Base-by-base conservation (phyloP, 225 moss, liverwort and hornwort genomes). In the Lunularia cruciata region DNA sequence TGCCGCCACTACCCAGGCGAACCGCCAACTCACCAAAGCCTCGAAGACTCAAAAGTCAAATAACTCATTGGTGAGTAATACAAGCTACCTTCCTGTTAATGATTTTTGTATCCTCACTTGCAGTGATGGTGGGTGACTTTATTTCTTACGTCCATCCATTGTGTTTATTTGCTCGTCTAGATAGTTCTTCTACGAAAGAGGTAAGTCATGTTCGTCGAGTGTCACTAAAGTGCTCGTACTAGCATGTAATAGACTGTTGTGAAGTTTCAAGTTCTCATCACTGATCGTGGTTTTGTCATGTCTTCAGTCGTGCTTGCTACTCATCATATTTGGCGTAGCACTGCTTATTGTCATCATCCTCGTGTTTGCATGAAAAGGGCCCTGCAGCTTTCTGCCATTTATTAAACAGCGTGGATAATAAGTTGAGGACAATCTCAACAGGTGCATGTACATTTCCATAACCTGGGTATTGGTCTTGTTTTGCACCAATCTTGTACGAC, bases 1-100 rank as follows among this genome's bases (percentile, higher is more conserved):
- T 55, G 90, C 92, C 16, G 86, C 92, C 7, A 86, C 92, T 32
- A 85, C 87, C 40, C 92, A 96, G 83, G 92, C 92, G 11, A 96
- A 90, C 62, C 84, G 90, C n/a, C 92, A 96, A 72, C 90, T 96
- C 55, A 63, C 83, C 30, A 90, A 90, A 65, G 92, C 96, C 57
- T 72, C 86, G 9, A 85, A 82, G 72, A 82, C 65, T 48, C 84
- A 84, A 65, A 84, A 80, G 77, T 84, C 84, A 15, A 84, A 65
- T 56, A 80, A 79, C 71, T 71, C 80, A 11, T 42, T 83, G 76
- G 83, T 83, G 35, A 67, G 51, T 67, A 63, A n/a, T n/a, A n/a
- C n/a, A n/a, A n/a, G n/a, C n/a, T n/a, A n/a, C n/a, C n/a, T n/a
- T n/a, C n/a, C n/a, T n/a, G n/a, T n/a, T n/a, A n/a, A n/a, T n/a